Evolutionary conservation across 108 stramenopile genomes (phyloP), one percentile per base, ranked within the genome.

Genomic region (Discostella stelligeroides): DNA sequence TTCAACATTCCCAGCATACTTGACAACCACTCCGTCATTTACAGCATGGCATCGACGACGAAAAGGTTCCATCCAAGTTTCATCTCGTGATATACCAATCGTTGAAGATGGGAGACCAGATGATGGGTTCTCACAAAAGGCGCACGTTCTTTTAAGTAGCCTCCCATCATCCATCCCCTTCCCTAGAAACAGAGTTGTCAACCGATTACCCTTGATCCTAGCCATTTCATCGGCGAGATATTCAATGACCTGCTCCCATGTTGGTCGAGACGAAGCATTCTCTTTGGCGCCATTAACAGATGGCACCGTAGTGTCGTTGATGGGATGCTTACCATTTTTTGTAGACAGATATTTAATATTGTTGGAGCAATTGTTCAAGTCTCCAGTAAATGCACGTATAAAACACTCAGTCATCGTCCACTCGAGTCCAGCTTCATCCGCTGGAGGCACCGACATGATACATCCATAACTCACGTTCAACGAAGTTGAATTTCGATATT

Each of bases 141-240:
- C 7, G 42, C 79, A 80, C 14, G 66, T 62, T 40, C 28, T 57
- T 28, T 64, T 49, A 15, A 80, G 55, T 20, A 60, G 20, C 7
- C 34, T 49, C 20, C 76, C 76, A 70, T 78, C 70, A 17, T 63
- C 24, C 79, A 80, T 80, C 37, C 38, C 60, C 8, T 56, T 37
- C 15, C 79, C 79, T 34, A 20, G 40, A 48, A 80, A 80, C 23
- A 80, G 47, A 17, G 71, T 80, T 0, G 72, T 69, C 49, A 80
- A 51, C 45, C 65, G 43, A 63, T 80, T 49, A 12, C 62, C 62
- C 17, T 80, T 80, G 3, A 80, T 51, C 50, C 79, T 63, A 13
- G 43, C 79, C 62, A 73, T 80, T 65, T 80, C 79, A 65, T 80
- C 67, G 12, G 79, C 18, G 12, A 80, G 67, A 27, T 63, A 80